Evolutionary conservation across 371 early-diverging fungal genomes (phyloP).

Genomic region (Mortierella sp.): DNA sequence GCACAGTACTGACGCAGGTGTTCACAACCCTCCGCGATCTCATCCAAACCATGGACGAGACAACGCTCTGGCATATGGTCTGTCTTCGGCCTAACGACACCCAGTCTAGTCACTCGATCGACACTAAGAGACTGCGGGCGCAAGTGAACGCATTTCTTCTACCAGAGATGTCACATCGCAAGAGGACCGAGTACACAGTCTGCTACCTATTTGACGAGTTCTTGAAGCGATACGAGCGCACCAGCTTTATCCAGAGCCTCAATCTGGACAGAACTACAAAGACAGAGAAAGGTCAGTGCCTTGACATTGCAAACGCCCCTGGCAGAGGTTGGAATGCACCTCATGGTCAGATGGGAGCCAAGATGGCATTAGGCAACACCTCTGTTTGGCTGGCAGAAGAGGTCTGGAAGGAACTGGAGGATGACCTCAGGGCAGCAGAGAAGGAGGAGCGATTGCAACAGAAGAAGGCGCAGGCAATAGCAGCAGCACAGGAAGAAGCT

Average conservation of each 20-base stretch:
- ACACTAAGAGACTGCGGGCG: slow-evolving; percentile 66
- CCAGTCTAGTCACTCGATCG: slow-evolving; percentile 63
- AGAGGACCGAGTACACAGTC: slow-evolving; percentile 69
- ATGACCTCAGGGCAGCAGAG: slow-evolving; percentile 78
- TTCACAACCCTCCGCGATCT: slow-evolving; percentile 75
- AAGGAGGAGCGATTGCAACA: slow-evolving; percentile 70
- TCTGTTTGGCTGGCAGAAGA: slow-evolving; percentile 77
- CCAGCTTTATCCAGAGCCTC: slow-evolving; percentile 7
- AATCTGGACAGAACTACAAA: slow-evolving; percentile 31
- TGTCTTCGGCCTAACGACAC: slow-evolving; percentile 84
- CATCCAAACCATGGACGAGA: slow-evolving; percentile 76
- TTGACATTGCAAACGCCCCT: slow-evolving; percentile 31
- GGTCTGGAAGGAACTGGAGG: slow-evolving; percentile 85
- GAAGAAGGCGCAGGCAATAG: slow-evolving; percentile 54
- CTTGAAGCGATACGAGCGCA: slow-evolving; percentile 67
- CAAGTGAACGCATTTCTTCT: slow-evolving; percentile 76
- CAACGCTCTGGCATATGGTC: slow-evolving; percentile 87
- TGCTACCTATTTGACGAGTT: slow-evolving; percentile 74
- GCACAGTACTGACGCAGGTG: slow-evolving; percentile 76
- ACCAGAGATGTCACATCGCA: slow-evolving; percentile 69
- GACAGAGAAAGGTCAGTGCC: slow-evolving; percentile 34
- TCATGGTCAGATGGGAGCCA: slow-evolving; percentile 44
- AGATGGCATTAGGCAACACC: slow-evolving; percentile 64
- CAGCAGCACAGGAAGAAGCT: slow-evolving; percentile 56
- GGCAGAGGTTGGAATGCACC: slow-evolving; percentile 36